phyloP scores from a whole-genome alignment of 352 stramenopile species.

The Phytophthora tentaculata region DNA sequence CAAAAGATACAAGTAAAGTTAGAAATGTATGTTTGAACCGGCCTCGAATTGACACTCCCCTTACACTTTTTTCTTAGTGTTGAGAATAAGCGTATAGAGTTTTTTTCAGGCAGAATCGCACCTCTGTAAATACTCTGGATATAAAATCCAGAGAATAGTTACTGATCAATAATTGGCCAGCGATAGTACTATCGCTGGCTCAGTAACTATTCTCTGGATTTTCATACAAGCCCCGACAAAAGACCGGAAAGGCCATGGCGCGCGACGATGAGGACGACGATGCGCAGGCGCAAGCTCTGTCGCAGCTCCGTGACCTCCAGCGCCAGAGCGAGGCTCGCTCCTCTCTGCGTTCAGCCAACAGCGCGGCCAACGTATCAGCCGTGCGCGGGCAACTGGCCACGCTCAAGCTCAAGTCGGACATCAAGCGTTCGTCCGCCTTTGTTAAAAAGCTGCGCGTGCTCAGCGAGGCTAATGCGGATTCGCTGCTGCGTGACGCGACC shows the following conservation, averaged over 20 bases:
- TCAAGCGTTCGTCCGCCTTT: conserved; percentile 98
- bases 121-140: too few species aligned
- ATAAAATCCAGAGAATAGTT: too few species aligned
- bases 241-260: conserved; percentile 6
- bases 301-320: conserved; percentile 58
- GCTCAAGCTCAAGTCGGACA: conserved; percentile 96
- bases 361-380: conserved; percentile 42
- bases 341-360: conserved; percentile 69
- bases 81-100: too few species aligned
- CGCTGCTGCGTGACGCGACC: conserved; percentile 84
- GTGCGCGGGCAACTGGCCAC: conserved; percentile 85
- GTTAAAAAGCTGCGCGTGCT: conserved; percentile 96
- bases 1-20: too few species aligned
- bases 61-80: too few species aligned
- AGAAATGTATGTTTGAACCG: too few species aligned
- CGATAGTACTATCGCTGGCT: too few species aligned
- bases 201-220: too few species aligned
- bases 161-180: too few species aligned
- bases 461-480: conserved; percentile 68
- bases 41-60: too few species aligned
- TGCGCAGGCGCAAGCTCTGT: conserved; percentile 19
- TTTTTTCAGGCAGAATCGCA: too few species aligned
- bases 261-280: conserved; percentile 26
- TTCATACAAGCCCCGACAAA: too few species aligned
- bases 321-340: conserved; percentile 36